Conservation (phyloP, 2,329 filamentous ascomycete genomes). For the Calonectria ilicicola region DNA sequence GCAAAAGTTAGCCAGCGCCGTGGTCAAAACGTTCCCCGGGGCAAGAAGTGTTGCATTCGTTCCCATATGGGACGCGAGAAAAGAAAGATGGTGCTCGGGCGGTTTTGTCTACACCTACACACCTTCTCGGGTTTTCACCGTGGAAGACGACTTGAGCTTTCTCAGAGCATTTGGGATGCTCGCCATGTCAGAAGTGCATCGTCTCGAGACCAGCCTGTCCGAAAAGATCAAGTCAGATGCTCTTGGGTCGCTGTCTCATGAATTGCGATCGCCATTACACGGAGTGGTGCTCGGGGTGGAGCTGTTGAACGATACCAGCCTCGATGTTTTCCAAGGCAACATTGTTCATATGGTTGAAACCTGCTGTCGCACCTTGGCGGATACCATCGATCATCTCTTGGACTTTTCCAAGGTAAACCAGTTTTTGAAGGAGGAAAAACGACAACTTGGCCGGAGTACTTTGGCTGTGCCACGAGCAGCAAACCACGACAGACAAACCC, state of each 20-base stretch:
- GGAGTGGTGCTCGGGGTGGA: conserved; percentile 68
- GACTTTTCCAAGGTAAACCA: conserved; percentile 67
- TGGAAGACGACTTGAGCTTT: conserved; percentile 62
- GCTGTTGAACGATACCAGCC: conserved; percentile 63
- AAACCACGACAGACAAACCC: background rate
- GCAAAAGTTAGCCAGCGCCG: conserved; percentile 27
- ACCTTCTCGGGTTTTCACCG: conserved; percentile 57
- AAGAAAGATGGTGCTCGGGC: conserved; percentile 61
- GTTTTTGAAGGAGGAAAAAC: conserved; percentile 34
- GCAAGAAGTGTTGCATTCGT: conserved; percentile 60
- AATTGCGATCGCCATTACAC: conserved; percentile 71
- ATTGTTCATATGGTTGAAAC: conserved; percentile 62
- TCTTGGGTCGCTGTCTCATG: conserved; percentile 71
- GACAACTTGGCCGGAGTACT: background rate
- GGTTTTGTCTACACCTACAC: conserved; percentile 62
- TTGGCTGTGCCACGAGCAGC: background rate
- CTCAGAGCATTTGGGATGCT: conserved; percentile 64
- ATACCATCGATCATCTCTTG: conserved; percentile 65
- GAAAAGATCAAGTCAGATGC: conserved; percentile 68
- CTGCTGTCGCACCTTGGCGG: conserved; percentile 62
- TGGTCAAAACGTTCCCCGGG: conserved; percentile 53
- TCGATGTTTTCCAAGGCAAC: conserved; percentile 60
- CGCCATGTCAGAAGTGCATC: conserved; percentile 68
- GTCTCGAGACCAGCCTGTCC: conserved; percentile 52
- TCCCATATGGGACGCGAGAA: conserved; percentile 60